These are phyloP conservation scores for Collybia sp. DNA, from an alignment of 768 basidiomycete genomes.

Conservation along the genomic window DNA sequence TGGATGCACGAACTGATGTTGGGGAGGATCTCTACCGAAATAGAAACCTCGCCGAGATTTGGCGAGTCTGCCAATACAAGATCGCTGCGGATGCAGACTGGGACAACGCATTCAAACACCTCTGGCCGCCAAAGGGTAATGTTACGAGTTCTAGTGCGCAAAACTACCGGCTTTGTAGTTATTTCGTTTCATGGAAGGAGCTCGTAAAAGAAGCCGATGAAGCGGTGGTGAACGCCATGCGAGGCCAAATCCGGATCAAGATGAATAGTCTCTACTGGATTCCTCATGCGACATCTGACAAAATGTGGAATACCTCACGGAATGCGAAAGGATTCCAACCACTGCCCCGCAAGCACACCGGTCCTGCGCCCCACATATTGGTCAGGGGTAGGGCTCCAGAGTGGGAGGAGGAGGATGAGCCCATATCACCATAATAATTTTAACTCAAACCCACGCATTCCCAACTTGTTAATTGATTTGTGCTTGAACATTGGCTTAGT, in stretches of 20 bases:
- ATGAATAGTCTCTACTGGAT: slow-evolving; percentile 15
- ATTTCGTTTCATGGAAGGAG: slow-evolving; percentile 8
- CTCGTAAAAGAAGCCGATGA: not conserved
- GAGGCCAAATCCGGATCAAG: slow-evolving; percentile 2
- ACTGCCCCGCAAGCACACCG: too few relatives aligned
- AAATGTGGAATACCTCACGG: slow-evolving; percentile 10
- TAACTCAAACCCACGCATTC: too few relatives aligned
- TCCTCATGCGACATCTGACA: slow-evolving; percentile 10
- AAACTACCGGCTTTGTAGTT: slow-evolving; percentile 7
- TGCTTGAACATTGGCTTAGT: too few relatives aligned
- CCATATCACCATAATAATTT: too few relatives aligned
- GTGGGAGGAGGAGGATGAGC: too few relatives aligned
- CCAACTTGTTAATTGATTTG: too few relatives aligned
- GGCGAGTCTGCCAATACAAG: slow-evolving; percentile 11
- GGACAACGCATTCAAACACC: slow-evolving; percentile 7
- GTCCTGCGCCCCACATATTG: too few relatives aligned
- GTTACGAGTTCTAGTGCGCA: slow-evolving; percentile 2
- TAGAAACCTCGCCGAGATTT: slow-evolving; percentile 9
- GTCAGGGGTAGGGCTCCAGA: too few relatives aligned
- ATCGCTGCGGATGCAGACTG: slow-evolving; percentile 7
- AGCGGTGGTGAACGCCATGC: not conserved
- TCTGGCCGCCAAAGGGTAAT: slow-evolving; percentile 8
- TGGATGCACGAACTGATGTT: slow-evolving; percentile 1
- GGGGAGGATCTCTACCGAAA: slow-evolving; percentile 11
- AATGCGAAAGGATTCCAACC: too few relatives aligned